Evolutionary conservation across 1,284 basidiomycete genomes (phyloP), one percentile per base, ranked within the genome.

Genomic region (Stereum hirsutum): DNA sequence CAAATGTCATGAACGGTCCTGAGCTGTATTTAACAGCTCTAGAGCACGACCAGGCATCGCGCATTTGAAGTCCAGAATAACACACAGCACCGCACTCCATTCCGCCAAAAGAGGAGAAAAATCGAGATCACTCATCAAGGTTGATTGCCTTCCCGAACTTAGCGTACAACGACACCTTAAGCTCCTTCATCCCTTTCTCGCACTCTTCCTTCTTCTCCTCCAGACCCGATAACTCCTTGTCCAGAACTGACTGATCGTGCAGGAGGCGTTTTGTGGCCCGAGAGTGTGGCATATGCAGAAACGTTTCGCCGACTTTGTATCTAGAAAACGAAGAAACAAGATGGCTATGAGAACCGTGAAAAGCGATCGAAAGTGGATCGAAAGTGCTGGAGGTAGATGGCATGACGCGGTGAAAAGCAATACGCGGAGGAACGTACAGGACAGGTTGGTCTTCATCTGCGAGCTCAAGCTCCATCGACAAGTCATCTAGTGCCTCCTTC

Each of bases 121-220:
- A n/a, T 36, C 34, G 24, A 28, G 41, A 37, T 49, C 54, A 81
- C 55, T 83, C 82, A 59, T 94, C 90, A 43, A 94, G 73, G 61
- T 94, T 97, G 65, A 97, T 97, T 44, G 92, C 88, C 42, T 75
- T 81, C 25, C 93, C 93, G 57, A 97, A 96, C 64, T 93, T 94
- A 31, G 88, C 89, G 58, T 96, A 96, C 54, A 98, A 61, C 4
- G 73, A 61, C 23, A 91, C 80, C 62, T 99, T 98, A 42, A 98
- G 75, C 48, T 80, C 75, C 56, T 89, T 87, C 95, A 98, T 98
- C 51, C 83, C 75, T 31, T 67, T 73, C 54, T 92, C 85, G 57
- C 87, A 92, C 28, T 82, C 75, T 31, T 83, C 78, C 19, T 80
- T 76, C 39, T 73, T 72, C 1, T 56, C 58, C 19, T 77, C 65